Conservation (phyloP, 192 early-diverging fungal genomes). For the Geranomyces michiganensis region DNA sequence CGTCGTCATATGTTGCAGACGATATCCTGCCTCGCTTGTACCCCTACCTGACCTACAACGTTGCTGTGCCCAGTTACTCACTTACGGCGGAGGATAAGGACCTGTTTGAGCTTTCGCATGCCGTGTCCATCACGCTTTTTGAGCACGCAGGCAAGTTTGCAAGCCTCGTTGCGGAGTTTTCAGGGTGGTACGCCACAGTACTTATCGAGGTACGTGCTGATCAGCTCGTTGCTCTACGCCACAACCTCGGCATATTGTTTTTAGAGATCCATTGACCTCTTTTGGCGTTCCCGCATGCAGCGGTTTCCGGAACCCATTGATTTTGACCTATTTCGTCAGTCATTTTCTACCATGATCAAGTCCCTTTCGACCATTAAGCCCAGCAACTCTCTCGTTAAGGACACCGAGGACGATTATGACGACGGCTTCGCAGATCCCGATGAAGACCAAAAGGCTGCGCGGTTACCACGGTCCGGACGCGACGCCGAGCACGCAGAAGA, state of each 20-base stretch:
- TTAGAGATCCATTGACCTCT: neutral
- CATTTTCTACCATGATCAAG: slow-evolving; percentile 22
- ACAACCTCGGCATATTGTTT: neutral
- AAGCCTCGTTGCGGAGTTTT: slow-evolving; percentile 17
- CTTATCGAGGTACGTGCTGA: slow-evolving; percentile 24
- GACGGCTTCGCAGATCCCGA: slow-evolving; percentile 17
- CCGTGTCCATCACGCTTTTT: slow-evolving; percentile 11
- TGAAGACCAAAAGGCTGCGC: neutral
- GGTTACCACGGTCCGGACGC: neutral
- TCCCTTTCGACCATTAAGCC: slow-evolving; percentile 11
- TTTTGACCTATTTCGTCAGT: slow-evolving; percentile 28
- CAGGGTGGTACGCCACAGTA: slow-evolving; percentile 23
- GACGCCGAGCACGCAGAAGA: neutral
- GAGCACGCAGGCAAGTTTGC: slow-evolving; percentile 1
- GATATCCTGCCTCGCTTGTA: slow-evolving; percentile 23
- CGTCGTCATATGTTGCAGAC: slow-evolving; percentile 6
- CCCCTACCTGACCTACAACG: slow-evolving; percentile 23
- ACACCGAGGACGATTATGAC: neutral
- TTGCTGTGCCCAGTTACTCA: neutral
- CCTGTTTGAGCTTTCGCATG: slow-evolving; percentile 33
- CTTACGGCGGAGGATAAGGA: slow-evolving; percentile 31
- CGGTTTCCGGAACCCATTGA: slow-evolving; percentile 27
- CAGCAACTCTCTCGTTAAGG: neutral
- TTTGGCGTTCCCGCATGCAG: neutral
- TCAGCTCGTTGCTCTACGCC: neutral